Base-by-base conservation (phyloP, 495 filamentous ascomycete species). In the Penicillium paxilli region DNA sequence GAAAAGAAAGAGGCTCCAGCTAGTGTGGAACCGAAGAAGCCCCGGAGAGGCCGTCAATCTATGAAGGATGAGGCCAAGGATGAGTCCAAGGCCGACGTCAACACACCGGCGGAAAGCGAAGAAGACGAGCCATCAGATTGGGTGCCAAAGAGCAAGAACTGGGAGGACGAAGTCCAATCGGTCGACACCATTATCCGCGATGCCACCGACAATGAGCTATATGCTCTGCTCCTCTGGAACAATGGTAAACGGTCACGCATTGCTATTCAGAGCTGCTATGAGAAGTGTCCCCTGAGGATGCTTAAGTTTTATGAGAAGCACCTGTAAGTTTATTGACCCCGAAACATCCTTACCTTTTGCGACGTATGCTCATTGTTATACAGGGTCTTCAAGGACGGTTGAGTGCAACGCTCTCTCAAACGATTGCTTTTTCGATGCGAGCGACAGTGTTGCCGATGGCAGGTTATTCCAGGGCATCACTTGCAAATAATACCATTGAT, bases 141-240 rank as follows among this genome's bases (percentile, higher is more conserved):
- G 82, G 52, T 71, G 1, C 78, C 81, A 9, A 79, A 79, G 23
- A 60, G 63, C 6, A 79, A 83, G 30, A 71, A 60, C 51, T 88
- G 85, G 85, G 85, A 87, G 32, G 62, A 73, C 4, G 67, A 83
- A 17, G 72, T 88, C 3, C 57, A 73, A 22, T 62, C 47, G 2
- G 75, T 88, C 14, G 78, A 86, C 23, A 85, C 84, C 0, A 78
- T 87, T 35, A 68, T 81, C 47, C 75, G 83, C 25, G 71, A 83
- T 47, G 54, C 65, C 16, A 56, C 73, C 5, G 67, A 66, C 12
- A 52, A 59, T 5, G 64, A 54, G 21, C 56, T 81, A 4, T 74
- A 72, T 33, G 85, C 76, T 0, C 83, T 78, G 47, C 55, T 87
- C 2, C 59, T 78, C 16, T 88, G 83, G 82, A 83, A 75, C 30